These are phyloP conservation scores for Metarhizium album DNA, from an alignment of 2,329 filamentous ascomycete genomes.

Conservation along the genomic window DNA sequence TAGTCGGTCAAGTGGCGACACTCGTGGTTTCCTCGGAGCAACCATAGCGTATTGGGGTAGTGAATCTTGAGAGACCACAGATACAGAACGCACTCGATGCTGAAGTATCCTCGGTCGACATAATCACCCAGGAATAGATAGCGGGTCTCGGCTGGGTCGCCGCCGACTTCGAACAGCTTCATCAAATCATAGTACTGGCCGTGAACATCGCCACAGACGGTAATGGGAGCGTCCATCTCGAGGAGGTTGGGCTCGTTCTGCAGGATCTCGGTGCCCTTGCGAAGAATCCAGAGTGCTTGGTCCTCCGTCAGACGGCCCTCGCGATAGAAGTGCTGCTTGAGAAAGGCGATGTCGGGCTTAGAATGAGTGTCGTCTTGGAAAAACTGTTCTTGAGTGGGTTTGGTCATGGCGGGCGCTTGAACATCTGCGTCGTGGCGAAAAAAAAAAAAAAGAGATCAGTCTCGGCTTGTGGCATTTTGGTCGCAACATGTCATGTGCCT, in stretches of 20 bases:
- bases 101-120: conserved; percentile 96
- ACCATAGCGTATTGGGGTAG: conserved; percentile 95
- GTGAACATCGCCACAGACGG: conserved; percentile 95
- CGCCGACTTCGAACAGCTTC: conserved; percentile 98
- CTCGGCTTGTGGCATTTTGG: not conserved
- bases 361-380: conserved; percentile 73
- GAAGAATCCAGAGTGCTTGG: conserved; percentile 92
- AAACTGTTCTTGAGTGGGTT: conserved; percentile 90
- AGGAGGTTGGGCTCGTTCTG: conserved; percentile 87
- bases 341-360: conserved; percentile 86
- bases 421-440: conserved; percentile 55
- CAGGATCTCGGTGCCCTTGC: conserved; percentile 76
- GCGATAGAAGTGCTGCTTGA: conserved; percentile 97
- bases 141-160: conserved; percentile 88
- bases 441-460: not conserved
- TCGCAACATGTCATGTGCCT: conserved; percentile 3
- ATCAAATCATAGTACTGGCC: conserved; percentile 99
- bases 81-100: conserved; percentile 97
- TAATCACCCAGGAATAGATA: conserved; percentile 98
- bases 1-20: conserved; percentile 98
- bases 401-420: conserved; percentile 89
- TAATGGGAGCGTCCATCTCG: conserved; percentile 99
- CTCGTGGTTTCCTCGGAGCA: conserved; percentile 95
- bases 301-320: conserved; percentile 96
- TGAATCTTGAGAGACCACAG: conserved; percentile 98